Percentiles rank a stretch among this genome's conserved stretches.
Evolutionary conservation across 2,329 filamentous ascomycete species (phyloP).

Genomic region (Stemphylium beticola): DNA sequence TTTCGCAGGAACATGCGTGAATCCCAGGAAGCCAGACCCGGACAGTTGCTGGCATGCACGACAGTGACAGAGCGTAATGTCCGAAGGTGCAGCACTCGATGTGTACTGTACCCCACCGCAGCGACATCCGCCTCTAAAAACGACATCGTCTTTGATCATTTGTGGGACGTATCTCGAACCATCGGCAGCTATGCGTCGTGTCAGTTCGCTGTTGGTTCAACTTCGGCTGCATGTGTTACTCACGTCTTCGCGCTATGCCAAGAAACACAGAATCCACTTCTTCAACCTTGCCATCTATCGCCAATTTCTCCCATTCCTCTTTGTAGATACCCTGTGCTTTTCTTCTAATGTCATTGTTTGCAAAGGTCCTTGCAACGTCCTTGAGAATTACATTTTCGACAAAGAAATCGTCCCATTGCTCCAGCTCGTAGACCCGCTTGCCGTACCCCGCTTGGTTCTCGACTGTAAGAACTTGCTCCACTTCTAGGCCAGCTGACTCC

Average conservation of each 20-base stretch:
- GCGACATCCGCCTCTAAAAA: slow-evolving; percentile 53
- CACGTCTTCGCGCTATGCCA: slow-evolving; percentile 43
- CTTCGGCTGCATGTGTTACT: slow-evolving; percentile 7
- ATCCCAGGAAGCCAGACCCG: slow-evolving; percentile 55
- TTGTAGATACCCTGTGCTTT: slow-evolving; percentile 44
- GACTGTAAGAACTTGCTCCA: slow-evolving; percentile 37
- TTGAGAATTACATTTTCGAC: slow-evolving; percentile 42
- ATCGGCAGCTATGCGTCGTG: slow-evolving; percentile 27
- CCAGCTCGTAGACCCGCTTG: slow-evolving; percentile 33
- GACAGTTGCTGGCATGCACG: slow-evolving; percentile 57
- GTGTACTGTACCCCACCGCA: slow-evolving; percentile 54
- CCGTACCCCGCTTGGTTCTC: slow-evolving; percentile 46
- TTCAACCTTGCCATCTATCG: slow-evolving; percentile 46
- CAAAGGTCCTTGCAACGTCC: slow-evolving; percentile 34
- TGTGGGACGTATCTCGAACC: slow-evolving; percentile 29
- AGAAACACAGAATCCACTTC: slow-evolving; percentile 51
- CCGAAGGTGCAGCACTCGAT: slow-evolving; percentile 43
- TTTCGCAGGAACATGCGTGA: slow-evolving; percentile 45
- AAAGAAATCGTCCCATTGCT: slow-evolving; percentile 46
- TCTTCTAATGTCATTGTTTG: slow-evolving; percentile 37
- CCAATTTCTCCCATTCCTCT: slow-evolving; percentile 49
- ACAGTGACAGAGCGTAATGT: slow-evolving; percentile 56
- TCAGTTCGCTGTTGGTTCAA: background rate
- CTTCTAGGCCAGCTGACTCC: slow-evolving; percentile 45
- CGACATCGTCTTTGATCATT: slow-evolving; percentile 13